Conservation (phyloP, 768 basidiomycete genomes). For the Tylopilus balloui region DNA sequence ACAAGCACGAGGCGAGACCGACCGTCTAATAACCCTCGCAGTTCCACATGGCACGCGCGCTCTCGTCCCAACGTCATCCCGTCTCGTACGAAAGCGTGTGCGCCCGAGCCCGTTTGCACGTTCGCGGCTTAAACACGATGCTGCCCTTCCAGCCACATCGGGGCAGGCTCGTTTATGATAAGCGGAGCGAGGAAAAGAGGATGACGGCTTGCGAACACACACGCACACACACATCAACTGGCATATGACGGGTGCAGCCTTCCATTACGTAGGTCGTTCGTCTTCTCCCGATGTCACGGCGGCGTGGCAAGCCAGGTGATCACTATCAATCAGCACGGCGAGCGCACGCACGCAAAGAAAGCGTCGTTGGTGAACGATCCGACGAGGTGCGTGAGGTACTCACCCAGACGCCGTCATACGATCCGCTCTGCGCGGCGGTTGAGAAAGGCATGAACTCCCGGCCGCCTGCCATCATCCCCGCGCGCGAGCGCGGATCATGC, state of each 20-base stretch:
- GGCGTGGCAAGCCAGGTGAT: neutral
- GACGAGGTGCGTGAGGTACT: neutral
- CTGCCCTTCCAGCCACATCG: too few species aligned
- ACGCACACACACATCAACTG: too few species aligned
- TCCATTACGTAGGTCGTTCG: slow-evolving; percentile 17
- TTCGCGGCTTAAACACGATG: neutral
- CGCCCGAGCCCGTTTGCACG: too few species aligned
- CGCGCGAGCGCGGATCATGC: slow-evolving; percentile 14
- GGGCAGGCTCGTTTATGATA: neutral
- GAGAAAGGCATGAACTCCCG: neutral
- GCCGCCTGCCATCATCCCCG: neutral
- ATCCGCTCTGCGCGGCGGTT: slow-evolving; percentile 9
- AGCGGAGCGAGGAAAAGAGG: neutral
- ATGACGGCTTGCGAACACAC: too few species aligned
- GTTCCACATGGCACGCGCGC: neutral
- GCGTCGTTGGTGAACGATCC: neutral
- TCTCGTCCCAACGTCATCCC: neutral
- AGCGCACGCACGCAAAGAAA: neutral
- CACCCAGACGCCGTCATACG: neutral
- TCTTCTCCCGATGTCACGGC: neutral
- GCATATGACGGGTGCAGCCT: slow-evolving; percentile 5
- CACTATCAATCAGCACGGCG: slow-evolving; percentile 6
- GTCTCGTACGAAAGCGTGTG: neutral
- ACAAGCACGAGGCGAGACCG: slow-evolving; percentile 1
- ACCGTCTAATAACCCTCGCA: too few species aligned